Conservation (phyloP, 495 filamentous ascomycete genomes). For the Aspergillus avenaceus region DNA sequence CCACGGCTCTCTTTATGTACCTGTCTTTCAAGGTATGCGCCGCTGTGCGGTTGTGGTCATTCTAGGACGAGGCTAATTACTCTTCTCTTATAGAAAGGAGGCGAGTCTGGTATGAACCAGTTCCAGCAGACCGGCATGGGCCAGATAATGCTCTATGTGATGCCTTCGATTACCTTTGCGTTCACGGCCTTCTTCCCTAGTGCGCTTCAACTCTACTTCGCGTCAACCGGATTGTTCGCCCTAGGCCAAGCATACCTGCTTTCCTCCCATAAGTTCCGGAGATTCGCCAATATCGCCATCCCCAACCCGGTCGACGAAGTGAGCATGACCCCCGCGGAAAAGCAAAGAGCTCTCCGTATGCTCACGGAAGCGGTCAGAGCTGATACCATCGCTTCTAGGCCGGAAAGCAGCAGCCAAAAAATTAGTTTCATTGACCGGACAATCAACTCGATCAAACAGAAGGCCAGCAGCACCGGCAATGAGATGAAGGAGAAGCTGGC, state of each 20-base stretch:
- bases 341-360: slow-evolving; percentile 17
- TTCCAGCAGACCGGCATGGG: slow-evolving; percentile 29
- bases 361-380: slow-evolving; percentile 16
- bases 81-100: slow-evolving; percentile 43
- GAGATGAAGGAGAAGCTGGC: slow-evolving; percentile 19
- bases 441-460: slow-evolving; percentile 17
- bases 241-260: slow-evolving; percentile 55
- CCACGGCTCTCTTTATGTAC: slow-evolving; percentile 46
- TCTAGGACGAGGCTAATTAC: slow-evolving; percentile 2
- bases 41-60: too few relatives aligned
- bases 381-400: slow-evolving; percentile 1
- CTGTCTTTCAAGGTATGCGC: slow-evolving; percentile 52
- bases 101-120: slow-evolving; percentile 39
- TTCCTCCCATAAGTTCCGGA: slow-evolving; percentile 24
- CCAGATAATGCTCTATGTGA: slow-evolving; percentile 48
- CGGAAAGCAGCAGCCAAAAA: background rate
- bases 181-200: slow-evolving; percentile 65
- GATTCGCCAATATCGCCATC: slow-evolving; percentile 21
- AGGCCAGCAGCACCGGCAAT: slow-evolving; percentile 5
- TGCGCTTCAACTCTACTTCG: slow-evolving; percentile 70
- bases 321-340: background rate
- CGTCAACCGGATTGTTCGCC: slow-evolving; percentile 50
- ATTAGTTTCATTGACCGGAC: slow-evolving; percentile 24
- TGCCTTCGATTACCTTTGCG: slow-evolving; percentile 59
- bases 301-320: background rate